Conservation (phyloP, 2,329 filamentous ascomycete species). For the Monilinia laxa region DNA sequence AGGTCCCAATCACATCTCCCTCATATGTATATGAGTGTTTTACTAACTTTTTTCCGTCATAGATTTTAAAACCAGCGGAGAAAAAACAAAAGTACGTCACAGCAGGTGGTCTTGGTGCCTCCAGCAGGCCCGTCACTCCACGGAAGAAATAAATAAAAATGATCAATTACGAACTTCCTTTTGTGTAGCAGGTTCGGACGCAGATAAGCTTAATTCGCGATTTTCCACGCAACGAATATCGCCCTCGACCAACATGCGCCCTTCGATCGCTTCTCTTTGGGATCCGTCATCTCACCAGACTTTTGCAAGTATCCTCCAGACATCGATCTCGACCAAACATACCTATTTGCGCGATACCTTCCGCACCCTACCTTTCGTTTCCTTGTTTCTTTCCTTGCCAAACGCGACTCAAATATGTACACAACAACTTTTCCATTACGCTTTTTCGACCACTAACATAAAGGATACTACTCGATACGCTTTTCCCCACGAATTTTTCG, state of each 20-base stretch:
- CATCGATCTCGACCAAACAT: slow-evolving; percentile 36
- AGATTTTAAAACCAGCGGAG: slow-evolving; percentile 99
- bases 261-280: slow-evolving; percentile 27
- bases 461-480: slow-evolving; percentile 15
- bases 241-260: slow-evolving; percentile 29
- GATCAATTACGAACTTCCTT: slow-evolving; percentile 67
- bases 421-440: slow-evolving; percentile 20
- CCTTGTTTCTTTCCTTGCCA: slow-evolving; percentile 17
- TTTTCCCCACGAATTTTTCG: slow-evolving; percentile 19
- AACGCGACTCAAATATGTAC: slow-evolving; percentile 22
- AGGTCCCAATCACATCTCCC: slow-evolving; percentile 24
- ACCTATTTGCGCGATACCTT: slow-evolving; percentile 34
- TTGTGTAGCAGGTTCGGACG: slow-evolving; percentile 89
- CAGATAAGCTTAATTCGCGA: slow-evolving; percentile 61
- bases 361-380: slow-evolving; percentile 22
- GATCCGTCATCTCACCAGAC: slow-evolving; percentile 27
- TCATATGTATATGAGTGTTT: not conserved
- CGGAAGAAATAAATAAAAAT: slow-evolving; percentile 65
- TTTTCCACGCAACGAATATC: slow-evolving; percentile 35
- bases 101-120: slow-evolving; percentile 62
- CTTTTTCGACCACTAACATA: slow-evolving; percentile 23
- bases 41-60: slow-evolving; percentile 28
- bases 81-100: slow-evolving; percentile 99
- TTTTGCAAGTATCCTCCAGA: slow-evolving; percentile 28
- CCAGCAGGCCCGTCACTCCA: slow-evolving; percentile 65